Conservation (phyloP, 371 early-diverging fungal genomes). For the Mucor sp. region DNA sequence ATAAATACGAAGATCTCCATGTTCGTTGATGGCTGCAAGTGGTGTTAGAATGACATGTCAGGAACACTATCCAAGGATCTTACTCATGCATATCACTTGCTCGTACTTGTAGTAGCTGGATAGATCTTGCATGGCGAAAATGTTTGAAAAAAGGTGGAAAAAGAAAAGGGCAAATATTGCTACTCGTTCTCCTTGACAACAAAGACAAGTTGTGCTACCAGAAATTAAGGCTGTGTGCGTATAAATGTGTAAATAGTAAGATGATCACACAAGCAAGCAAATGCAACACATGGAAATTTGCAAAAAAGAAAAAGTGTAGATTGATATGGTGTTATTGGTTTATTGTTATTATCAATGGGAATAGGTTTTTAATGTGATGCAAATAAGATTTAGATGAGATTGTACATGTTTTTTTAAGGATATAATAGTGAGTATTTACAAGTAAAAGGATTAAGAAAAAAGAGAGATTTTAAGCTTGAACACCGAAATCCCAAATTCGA, state of each 20-base stretch:
- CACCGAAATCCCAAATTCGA: conserved; percentile 72
- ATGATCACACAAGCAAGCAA: too few species aligned
- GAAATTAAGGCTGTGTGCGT: background rate
- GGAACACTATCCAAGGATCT: background rate
- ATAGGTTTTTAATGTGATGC: too few species aligned
- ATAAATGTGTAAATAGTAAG: too few species aligned
- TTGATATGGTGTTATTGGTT: too few species aligned
- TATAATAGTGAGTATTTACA: background rate
- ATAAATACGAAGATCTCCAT: background rate
- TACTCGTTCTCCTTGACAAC: background rate
- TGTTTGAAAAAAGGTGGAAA: background rate
- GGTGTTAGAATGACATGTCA: background rate
- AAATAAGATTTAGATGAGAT: too few species aligned
- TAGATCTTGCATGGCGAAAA: background rate
- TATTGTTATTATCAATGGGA: too few species aligned
- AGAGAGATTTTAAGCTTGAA: background rate
- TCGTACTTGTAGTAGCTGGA: background rate
- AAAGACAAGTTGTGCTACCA: background rate
- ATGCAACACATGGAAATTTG: too few species aligned
- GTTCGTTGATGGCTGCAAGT: background rate
- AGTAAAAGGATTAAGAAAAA: background rate
- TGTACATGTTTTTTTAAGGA: too few species aligned
- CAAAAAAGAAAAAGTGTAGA: too few species aligned
- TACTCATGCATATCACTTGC: background rate
- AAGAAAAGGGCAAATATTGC: background rate